Evolutionary conservation across 106 monocot species (phyloP), one percentile per base, ranked within the genome.

Genomic region (Gastrodia elata): DNA sequence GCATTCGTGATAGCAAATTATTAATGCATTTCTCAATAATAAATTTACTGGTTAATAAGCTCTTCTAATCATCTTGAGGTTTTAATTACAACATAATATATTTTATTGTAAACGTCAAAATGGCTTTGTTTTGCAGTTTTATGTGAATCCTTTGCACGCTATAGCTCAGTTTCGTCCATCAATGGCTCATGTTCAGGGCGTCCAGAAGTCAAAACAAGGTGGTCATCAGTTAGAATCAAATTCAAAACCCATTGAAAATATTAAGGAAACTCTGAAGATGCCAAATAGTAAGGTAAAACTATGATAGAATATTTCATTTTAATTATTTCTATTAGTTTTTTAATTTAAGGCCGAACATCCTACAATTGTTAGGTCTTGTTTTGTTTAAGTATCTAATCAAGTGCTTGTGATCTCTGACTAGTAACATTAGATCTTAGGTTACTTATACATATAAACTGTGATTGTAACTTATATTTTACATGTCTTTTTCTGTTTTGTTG

Each of bases 131-230:
- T 83, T 91, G 76, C 91, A 95, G 95, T 70, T 95, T 74, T 80
- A 92, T 83, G 81, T 95, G 82, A 95, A 86, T 79, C 89, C 91
- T 73, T 74, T 95, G 71, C 71, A 87, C 84, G 84, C 85, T 82
- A 77, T 87, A 71, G 85, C 92, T 78, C 95, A 92, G 72, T 74
- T 95, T 82, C 79, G 91, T 36, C 85, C 95, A n/a, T 83, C 80
- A 78, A 82, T 80, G 72, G 11, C 30, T 26, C 73, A 76, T 72
- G 10, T 79, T 35, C 14, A 70, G 69, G 77, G 65, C 25, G 26
- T 61, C 38, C 68, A 80, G 38, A 83, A 75, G 75, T 61, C 3
- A 57, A 79, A 79, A 25, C 76, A 72, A 9, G 43, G 14, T 80
- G 43, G 30, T 36, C 77, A 76, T 61, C 61, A 24, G 46, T 3